These are phyloP conservation scores for Sporisorium iseilematis-ciliati DNA, from an alignment of 1,284 basidiomycete genomes.

Conservation along the genomic window DNA sequence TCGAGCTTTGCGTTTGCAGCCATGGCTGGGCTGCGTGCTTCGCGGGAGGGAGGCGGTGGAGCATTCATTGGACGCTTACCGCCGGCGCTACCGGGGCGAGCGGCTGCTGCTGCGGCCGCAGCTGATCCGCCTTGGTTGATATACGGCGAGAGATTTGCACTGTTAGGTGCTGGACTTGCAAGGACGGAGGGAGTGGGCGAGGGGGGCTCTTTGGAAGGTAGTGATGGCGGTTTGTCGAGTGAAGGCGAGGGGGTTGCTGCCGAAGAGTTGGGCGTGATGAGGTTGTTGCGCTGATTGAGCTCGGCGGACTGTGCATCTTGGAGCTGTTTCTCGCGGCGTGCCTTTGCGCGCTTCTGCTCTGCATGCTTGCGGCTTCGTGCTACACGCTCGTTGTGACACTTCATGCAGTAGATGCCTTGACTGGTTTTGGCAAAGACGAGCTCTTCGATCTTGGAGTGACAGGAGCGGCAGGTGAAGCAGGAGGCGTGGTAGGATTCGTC, in stretches of 20 bases:
- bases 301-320: slow-evolving; percentile 31
- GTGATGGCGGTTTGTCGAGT: slow-evolving; percentile 27
- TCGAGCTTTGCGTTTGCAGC: slow-evolving; percentile 30
- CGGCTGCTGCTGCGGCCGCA: slow-evolving; percentile 14
- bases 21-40: slow-evolving; percentile 34
- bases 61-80: slow-evolving; percentile 50
- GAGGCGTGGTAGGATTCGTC: slow-evolving; percentile 98
- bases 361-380: slow-evolving; percentile 89
- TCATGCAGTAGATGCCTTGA: slow-evolving; percentile 98
- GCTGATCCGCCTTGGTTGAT: slow-evolving; percentile 19
- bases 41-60: slow-evolving; percentile 46
- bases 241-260: slow-evolving; percentile 5
- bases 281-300: slow-evolving; percentile 8
- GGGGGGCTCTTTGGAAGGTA: slow-evolving; percentile 26
- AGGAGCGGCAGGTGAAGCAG: slow-evolving; percentile 97
- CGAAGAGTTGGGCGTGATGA: background rate
- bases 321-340: slow-evolving; percentile 45
- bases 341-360: slow-evolving; percentile 74
- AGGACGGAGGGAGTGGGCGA: slow-evolving; percentile 19
- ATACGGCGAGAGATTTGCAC: slow-evolving; percentile 36
- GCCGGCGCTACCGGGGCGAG: slow-evolving; percentile 30
- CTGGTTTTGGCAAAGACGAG: slow-evolving; percentile 98
- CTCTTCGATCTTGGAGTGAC: slow-evolving; percentile 93
- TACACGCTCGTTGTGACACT: slow-evolving; percentile 96
- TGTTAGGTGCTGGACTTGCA: slow-evolving; percentile 26